A percentile compares a stretch with the other conserved stretches of the same genome.
These are phyloP conservation scores for Solanum sejunctum DNA, from an alignment of 257 asterid genomes.

Conservation along the genomic window DNA sequence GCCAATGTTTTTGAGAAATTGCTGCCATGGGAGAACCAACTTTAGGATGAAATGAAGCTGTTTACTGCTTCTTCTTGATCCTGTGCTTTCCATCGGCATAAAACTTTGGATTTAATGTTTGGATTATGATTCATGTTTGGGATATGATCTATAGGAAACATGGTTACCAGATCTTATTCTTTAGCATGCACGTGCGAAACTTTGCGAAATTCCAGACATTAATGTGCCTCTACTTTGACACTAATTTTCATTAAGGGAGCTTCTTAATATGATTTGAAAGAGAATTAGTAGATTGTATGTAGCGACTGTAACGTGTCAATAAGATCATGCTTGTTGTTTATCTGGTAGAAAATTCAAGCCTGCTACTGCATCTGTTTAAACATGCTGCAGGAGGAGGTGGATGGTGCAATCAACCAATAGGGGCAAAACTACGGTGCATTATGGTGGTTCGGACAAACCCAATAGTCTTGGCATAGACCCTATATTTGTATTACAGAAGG, in stretches of 20 bases:
- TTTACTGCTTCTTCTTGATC: neutral
- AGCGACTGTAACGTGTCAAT: neutral
- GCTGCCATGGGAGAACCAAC: slow-evolving; percentile 96
- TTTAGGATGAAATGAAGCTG: slow-evolving; percentile 96
- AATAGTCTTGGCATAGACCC: no score
- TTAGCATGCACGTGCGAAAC: neutral
- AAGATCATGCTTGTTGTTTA: neutral
- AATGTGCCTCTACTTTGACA: neutral
- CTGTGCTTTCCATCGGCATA: neutral
- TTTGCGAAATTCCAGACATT: neutral
- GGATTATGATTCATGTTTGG: neutral
- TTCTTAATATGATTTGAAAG: neutral
- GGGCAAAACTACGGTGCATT: no score
- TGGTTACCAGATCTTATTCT: neutral
- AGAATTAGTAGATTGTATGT: neutral
- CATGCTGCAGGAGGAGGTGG: neutral
- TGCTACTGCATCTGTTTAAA: neutral
- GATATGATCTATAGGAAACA: neutral
- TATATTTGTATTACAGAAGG: no score
- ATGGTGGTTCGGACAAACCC: no score
- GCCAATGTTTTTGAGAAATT: slow-evolving; percentile 92
- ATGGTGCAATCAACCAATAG: neutral
- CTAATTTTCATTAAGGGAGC: neutral
- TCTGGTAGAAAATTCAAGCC: neutral
- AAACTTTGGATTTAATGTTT: neutral